These are phyloP conservation scores for Cylindrotheca fusiformis DNA, from an alignment of 108 stramenopile genomes.

Conservation along the genomic window DNA sequence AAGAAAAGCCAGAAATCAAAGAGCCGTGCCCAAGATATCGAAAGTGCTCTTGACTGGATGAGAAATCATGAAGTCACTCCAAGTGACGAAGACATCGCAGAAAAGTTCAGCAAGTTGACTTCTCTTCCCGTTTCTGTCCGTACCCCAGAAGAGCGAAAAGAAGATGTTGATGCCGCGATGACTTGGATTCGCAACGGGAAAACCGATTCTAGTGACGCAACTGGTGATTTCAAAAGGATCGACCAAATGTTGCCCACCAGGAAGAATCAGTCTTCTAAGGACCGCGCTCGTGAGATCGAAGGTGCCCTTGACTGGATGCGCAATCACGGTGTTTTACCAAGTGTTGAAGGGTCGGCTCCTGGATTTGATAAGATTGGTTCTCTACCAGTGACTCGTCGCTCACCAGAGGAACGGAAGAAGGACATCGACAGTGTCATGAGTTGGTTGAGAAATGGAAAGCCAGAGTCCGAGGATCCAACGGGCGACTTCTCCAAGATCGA, in stretches of 20 bases:
- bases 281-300: too few relatives aligned
- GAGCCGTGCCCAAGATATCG: conserved; percentile 16
- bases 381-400: conserved; percentile 8
- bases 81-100: background rate
- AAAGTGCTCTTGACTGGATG: conserved; percentile 27
- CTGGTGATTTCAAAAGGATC: too few relatives aligned
- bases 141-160: conserved; percentile 21
- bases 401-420: conserved; percentile 20
- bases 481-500: conserved; percentile 23
- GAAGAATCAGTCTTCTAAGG: conserved; percentile 1
- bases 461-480: too few relatives aligned
- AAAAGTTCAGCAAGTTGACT: conserved; percentile 5
- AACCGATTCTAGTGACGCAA: conserved; percentile 17
- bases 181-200: conserved; percentile 33
- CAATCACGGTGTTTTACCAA: background rate
- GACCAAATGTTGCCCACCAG: conserved; percentile 10
- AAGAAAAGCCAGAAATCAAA: background rate
- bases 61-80: conserved; percentile 1
- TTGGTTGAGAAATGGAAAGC: conserved; percentile 17
- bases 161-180: conserved; percentile 26
- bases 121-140: conserved; percentile 5
- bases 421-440: conserved; percentile 34
- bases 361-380: conserved; percentile 11
- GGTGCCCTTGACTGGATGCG: too few relatives aligned
- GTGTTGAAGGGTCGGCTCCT: background rate